Percentiles rank a stretch among this genome's conserved stretches.
phyloP scores from a whole-genome alignment of 805 yeast genomes.

The Kluyveromyces aestuarii region DNA sequence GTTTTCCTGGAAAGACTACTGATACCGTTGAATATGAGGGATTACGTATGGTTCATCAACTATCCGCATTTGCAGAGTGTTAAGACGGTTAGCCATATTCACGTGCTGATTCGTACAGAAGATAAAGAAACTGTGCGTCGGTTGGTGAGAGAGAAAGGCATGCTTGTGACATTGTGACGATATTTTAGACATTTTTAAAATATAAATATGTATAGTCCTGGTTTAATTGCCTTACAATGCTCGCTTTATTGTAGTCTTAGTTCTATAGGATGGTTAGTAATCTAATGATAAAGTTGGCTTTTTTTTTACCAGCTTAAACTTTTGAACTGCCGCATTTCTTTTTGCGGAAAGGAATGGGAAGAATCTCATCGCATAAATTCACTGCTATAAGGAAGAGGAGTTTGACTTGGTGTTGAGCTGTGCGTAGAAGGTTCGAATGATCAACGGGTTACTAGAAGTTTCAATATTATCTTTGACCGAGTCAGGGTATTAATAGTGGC shows the following conservation, averaged over 20 bases:
- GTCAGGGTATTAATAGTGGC: not conserved
- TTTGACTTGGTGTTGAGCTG: no score
- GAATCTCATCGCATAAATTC: not conserved
- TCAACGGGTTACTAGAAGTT: not conserved
- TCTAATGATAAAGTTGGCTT: no score
- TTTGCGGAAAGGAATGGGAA: not conserved
- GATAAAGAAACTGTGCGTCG: not conserved
- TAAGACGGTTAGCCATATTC: conserved; percentile 58
- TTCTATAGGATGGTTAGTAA: no score
- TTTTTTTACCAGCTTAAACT: no score
- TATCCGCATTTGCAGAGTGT: conserved; percentile 66
- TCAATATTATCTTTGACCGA: no score
- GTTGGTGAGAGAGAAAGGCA: not conserved
- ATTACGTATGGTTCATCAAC: conserved; percentile 60
- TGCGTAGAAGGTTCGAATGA: not conserved
- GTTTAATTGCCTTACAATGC: no score
- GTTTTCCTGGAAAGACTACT: conserved; percentile 41
- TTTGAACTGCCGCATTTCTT: not conserved
- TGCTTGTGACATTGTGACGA: not conserved
- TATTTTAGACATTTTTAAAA: not conserved
- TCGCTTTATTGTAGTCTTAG: no score
- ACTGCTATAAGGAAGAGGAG: no score
- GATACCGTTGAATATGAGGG: conserved; percentile 29
- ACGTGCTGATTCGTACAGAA: conserved; percentile 39
- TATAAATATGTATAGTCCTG: no score